Percentiles rank a stretch among this genome's conserved stretches.
Conservation (phyloP, 2,329 filamentous ascomycete species). For the Corniculantispora saksenae region DNA sequence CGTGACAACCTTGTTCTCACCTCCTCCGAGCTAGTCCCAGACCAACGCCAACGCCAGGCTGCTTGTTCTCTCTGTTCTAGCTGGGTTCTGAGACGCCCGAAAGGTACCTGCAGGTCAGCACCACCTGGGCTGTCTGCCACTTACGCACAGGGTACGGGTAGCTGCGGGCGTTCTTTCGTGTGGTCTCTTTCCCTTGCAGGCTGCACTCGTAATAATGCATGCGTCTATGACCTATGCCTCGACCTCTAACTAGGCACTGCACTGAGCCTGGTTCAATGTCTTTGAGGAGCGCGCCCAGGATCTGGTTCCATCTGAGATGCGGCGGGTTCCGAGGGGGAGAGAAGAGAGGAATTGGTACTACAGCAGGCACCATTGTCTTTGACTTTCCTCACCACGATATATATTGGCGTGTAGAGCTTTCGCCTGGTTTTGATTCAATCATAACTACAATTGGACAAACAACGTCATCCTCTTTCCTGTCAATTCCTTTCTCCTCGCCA, state of each 20-base stretch:
- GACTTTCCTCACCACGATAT: too few relatives aligned
- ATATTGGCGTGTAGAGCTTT: neutral
- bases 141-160: conserved; percentile 15
- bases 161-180: neutral
- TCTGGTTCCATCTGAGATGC: conserved; percentile 17
- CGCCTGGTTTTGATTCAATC: neutral
- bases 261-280: neutral
- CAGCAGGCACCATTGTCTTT: neutral
- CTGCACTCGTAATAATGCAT: neutral
- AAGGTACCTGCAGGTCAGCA: conserved; percentile 1
- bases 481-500: too few relatives aligned
- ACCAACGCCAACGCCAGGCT: too few relatives aligned
- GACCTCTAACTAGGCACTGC: too few relatives aligned
- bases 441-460: neutral
- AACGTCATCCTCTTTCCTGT: too few relatives aligned
- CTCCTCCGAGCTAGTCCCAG: too few relatives aligned
- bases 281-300: neutral
- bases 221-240: conserved; percentile 2
- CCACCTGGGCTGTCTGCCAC: neutral
- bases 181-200: neutral
- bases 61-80: too few relatives aligned
- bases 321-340: neutral
- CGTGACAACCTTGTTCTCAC: neutral
- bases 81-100: neutral
- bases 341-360: neutral